Base-by-base conservation (phyloP, 202 grass and related monocot genomes). In the Hordeum pubiflorum region DNA sequence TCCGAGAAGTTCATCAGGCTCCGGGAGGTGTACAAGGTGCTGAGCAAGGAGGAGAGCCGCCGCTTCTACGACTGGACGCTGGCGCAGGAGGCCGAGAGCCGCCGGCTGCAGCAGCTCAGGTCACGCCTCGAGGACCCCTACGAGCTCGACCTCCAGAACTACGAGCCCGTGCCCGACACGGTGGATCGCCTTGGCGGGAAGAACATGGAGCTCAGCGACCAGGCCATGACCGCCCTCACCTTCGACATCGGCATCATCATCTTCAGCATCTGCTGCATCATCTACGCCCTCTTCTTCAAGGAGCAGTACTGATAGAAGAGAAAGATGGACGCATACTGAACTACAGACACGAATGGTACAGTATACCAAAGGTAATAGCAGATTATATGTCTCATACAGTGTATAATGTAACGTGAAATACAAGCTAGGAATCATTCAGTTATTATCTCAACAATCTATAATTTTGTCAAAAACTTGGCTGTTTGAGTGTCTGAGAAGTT, bases 51-150 rank as follows among this genome's bases (percentile, higher is more conserved):
- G 63, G 86, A 92, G 54, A 89, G 65, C 14, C 91, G 94, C 4
- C 85, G 91, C 4, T 97, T 97, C 84, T 97, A 97, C 24, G 94
- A 97, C 86, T 94, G 94, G 94, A 97, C 91, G 52, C 84, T 94
- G 81, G 86, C 91, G 41, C 94, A 97, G 80, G 94, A 97, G 81
- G 94, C 87, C 1, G 91, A 94, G 86, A 94, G 94, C 79, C 84
- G 88, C 14, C 83, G 94, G 5, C 78, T 91, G 75, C 85, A 84
- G 84, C 95, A 87, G 86, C 91, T 97, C 76, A 77, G 88, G 76
- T 85, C 88, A n/a, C 78, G 65, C 21, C 87, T 97, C 26, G 88
- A 97, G 83, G 95, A 97, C 39, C 95, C 91, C 5, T 91, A 89
- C 50, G 88, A 92, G 67, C 95, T 89, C 62, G 92, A 97, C 81